These are phyloP conservation scores for Cucurbita argyrosperma DNA, from an alignment of 306 rosid species.

Conservation along the genomic window DNA sequence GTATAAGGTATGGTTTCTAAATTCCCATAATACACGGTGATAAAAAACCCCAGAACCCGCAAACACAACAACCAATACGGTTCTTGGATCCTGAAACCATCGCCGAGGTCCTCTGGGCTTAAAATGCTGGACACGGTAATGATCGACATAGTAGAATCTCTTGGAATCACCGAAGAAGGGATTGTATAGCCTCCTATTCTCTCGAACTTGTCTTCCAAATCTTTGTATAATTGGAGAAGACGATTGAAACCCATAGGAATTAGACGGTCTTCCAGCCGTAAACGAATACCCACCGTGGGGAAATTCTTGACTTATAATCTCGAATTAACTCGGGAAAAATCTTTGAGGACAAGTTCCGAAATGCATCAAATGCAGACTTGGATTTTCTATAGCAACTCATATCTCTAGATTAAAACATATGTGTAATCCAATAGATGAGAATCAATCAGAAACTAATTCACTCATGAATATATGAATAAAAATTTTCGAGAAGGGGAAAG, in stretches of 20 bases:
- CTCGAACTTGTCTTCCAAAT: constrained; percentile 12
- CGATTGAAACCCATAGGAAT: constrained; percentile 16
- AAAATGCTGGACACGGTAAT: constrained; percentile 44
- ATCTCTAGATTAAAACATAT: not conserved
- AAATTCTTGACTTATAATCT: constrained; percentile 17
- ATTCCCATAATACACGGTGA: constrained; percentile 48
- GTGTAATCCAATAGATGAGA: not conserved
- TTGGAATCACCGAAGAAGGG: constrained; percentile 19
- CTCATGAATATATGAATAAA: not conserved
- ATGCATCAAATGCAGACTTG: constrained; percentile 23
- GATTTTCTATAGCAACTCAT: constrained; percentile 21
- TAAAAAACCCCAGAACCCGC: constrained; percentile 45
- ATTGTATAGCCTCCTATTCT: constrained; percentile 6
- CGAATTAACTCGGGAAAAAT: constrained; percentile 3
- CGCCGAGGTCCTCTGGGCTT: constrained; percentile 46
- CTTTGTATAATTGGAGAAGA: constrained; percentile 17
- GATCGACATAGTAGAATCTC: constrained; percentile 69
- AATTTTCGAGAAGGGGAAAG: not conserved
- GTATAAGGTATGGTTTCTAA: constrained; percentile 67
- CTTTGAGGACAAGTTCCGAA: constrained; percentile 33
- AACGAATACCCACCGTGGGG: constrained; percentile 9
- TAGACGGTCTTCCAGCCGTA: constrained; percentile 12
- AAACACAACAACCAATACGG: constrained; percentile 28
- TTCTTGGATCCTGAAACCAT: constrained; percentile 62
- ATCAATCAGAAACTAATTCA: not conserved